phyloP scores from a whole-genome alignment of 768 basidiomycete species.

The Leccinum incarnatum region DNA sequence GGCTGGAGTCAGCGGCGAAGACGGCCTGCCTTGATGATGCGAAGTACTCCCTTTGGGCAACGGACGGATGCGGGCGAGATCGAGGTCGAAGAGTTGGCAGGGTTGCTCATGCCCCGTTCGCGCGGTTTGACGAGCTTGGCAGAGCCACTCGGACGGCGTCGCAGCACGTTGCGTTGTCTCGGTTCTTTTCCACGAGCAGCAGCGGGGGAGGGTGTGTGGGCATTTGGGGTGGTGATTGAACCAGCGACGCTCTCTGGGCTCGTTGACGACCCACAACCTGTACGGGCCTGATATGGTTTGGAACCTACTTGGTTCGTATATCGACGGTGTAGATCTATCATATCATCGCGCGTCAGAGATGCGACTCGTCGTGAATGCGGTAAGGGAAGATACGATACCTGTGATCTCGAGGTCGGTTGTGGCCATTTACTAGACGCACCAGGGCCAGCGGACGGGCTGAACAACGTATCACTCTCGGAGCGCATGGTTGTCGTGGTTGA shows the following conservation, averaged over 20 bases:
- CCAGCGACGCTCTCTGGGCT: conserved; percentile 16
- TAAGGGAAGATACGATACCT: background rate
- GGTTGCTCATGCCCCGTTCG: conserved; percentile 15
- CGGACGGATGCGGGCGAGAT: background rate
- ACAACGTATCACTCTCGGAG: conserved; percentile 11
- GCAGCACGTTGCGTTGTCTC: conserved; percentile 31
- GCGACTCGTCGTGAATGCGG: conserved; percentile 1
- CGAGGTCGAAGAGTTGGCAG: too few species aligned
- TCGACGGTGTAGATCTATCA: conserved; percentile 20
- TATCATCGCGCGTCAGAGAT: background rate
- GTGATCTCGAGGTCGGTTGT: conserved; percentile 22
- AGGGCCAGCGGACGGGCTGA: conserved; percentile 10
- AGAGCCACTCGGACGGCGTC: conserved; percentile 31
- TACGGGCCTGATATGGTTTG: conserved; percentile 1
- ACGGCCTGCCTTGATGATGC: background rate
- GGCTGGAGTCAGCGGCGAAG: conserved; percentile 41
- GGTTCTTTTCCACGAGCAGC: conserved; percentile 8
- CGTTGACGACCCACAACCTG: background rate
- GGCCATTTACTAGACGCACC: conserved; percentile 2
- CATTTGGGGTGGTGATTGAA: background rate
- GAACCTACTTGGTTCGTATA: conserved; percentile 15
- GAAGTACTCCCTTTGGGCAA: background rate
- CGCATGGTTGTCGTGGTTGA: conserved; percentile 9
- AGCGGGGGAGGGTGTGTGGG: background rate
- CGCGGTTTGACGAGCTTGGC: conserved; percentile 19